These are phyloP conservation scores for Euphorbia schlechtendalii DNA, from an alignment of 441 rosid species.

Conservation along the genomic window DNA sequence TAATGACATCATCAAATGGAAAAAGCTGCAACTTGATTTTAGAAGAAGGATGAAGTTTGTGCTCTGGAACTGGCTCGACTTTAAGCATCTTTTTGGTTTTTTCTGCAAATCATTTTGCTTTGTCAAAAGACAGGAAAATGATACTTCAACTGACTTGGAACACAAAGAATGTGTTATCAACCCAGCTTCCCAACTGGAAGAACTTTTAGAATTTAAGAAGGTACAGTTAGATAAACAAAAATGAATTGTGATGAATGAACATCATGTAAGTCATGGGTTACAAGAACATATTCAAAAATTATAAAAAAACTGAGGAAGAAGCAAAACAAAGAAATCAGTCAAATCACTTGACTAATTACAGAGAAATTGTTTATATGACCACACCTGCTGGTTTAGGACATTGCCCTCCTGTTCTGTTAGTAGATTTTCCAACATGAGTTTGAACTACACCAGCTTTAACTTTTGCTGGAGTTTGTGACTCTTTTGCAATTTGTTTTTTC, in stretches of 20 bases:
- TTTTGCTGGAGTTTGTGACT: constrained; percentile 16
- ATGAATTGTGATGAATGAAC: constrained; percentile 6
- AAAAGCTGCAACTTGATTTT: constrained; percentile 85
- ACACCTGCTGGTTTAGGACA: constrained; percentile 26
- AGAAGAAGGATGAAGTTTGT: constrained; percentile 24
- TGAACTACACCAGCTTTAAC: constrained; percentile 13
- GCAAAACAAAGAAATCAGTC: not conserved
- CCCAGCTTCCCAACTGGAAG: constrained; percentile 17
- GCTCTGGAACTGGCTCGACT: constrained; percentile 21
- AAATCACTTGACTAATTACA: not conserved
- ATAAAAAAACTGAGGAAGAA: no score
- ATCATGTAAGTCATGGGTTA: not conserved
- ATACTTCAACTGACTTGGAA: constrained; percentile 18
- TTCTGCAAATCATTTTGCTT: constrained; percentile 10
- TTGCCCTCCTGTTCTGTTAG: constrained; percentile 18
- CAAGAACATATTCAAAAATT: not conserved
- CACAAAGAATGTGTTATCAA: constrained; percentile 23
- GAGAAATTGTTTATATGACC: constrained; percentile 8
- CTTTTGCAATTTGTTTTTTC: constrained; percentile 26
- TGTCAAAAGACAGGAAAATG: constrained; percentile 14
- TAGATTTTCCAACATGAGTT: constrained; percentile 23
- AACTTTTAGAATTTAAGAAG: not conserved
- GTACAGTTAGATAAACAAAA: not conserved
- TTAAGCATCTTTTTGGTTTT: constrained; percentile 9
- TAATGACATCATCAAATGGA: constrained; percentile 60